These are phyloP conservation scores for Fallopia convolvulus DNA, from an alignment of 148 eudicot genomes.

Conservation along the genomic window DNA sequence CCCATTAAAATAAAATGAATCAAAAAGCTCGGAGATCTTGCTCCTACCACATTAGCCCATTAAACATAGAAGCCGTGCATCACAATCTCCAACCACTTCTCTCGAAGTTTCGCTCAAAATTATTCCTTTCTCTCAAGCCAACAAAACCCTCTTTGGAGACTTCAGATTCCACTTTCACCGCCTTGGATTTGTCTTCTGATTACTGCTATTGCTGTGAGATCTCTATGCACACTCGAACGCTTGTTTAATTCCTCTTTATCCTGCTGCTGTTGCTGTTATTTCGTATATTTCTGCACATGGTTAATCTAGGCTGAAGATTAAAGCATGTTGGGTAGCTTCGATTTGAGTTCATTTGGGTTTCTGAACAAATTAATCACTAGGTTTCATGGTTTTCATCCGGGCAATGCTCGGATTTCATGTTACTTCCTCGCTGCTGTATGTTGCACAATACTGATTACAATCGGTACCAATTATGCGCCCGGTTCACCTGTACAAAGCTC, in stretches of 20 bases:
- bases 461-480: constrained; percentile 20
- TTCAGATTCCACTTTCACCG: constrained; percentile 5
- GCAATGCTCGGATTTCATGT: constrained; percentile 27
- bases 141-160: not conserved
- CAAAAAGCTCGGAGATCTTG: not conserved
- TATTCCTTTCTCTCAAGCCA: not conserved
- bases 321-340: constrained; percentile 17
- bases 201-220: not conserved
- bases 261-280: not conserved
- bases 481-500: constrained; percentile 13
- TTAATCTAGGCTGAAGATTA: not conserved
- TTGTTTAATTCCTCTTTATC: not conserved
- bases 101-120: not conserved
- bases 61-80: not conserved
- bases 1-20: not conserved
- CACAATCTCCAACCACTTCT: not conserved
- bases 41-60: not conserved
- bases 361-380: constrained; percentile 31
- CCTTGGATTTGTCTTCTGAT: not conserved
- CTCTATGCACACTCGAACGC: not conserved
- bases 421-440: constrained; percentile 30
- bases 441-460: constrained; percentile 34
- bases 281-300: not conserved
- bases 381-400: constrained; percentile 31
- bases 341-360: constrained; percentile 32